Conservation (phyloP, 2,329 filamentous ascomycete genomes). For the Calycina marina region DNA sequence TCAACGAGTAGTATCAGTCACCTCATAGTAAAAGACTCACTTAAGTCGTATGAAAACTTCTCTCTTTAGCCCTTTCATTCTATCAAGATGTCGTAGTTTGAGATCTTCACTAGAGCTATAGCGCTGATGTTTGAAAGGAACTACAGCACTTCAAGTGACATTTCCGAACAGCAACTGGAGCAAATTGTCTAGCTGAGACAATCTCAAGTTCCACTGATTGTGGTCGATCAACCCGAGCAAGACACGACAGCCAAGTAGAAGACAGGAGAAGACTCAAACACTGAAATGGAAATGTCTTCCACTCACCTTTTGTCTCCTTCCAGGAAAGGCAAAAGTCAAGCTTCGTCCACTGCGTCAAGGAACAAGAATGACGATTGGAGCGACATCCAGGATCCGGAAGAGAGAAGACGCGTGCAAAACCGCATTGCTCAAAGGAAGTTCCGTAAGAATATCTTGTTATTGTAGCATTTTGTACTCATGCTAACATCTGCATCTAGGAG, state of each 20-base stretch:
- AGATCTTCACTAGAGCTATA: no score
- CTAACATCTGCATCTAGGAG: slow-evolving; percentile 39
- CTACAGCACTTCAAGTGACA: no score
- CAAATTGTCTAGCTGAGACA: no score
- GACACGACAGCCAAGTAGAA: slow-evolving; percentile 7
- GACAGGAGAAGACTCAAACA: slow-evolving; percentile 9
- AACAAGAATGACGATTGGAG: slow-evolving; percentile 48
- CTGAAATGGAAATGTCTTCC: slow-evolving; percentile 18
- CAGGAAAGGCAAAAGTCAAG: slow-evolving; percentile 12
- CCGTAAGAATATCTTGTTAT: slow-evolving; percentile 38
- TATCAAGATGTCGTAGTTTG: no score
- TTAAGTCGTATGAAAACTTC: no score
- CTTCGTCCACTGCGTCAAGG: slow-evolving; percentile 25
- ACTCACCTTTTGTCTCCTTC: slow-evolving; percentile 16
- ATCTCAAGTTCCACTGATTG: slow-evolving; percentile 14
- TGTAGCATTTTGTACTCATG: no score
- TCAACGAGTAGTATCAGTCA: no score
- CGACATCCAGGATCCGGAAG: slow-evolving; percentile 52
- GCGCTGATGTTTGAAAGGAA: no score
- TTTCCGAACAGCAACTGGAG: no score
- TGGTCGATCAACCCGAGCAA: slow-evolving; percentile 15
- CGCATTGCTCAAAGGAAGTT: slow-evolving; percentile 64
- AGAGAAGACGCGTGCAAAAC: slow-evolving; percentile 63
- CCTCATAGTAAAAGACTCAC: no score
- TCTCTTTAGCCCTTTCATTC: no score